A percentile compares a stretch with the other conserved stretches of the same genome.
Conservation (phyloP, 2,329 filamentous ascomycete genomes). For the Neocatenulostroma microsporum region DNA sequence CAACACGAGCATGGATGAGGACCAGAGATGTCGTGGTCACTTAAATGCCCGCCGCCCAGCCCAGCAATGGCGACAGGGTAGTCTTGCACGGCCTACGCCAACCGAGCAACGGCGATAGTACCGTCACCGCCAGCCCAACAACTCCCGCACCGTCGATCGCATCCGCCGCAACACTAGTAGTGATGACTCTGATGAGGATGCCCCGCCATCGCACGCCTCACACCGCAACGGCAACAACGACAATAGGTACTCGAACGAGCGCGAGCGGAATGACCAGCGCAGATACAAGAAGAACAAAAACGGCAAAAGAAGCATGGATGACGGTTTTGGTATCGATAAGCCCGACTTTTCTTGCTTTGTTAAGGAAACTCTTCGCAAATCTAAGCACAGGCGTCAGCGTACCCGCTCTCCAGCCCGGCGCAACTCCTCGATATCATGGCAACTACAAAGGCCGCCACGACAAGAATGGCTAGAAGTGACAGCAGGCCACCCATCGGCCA, state of each 20-base stretch:
- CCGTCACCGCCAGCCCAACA: slow-evolving; percentile 6
- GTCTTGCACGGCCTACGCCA: background rate
- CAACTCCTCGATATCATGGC: too few species aligned
- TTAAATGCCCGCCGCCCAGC: slow-evolving; percentile 5
- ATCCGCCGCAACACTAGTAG: background rate
- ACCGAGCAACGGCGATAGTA: slow-evolving; percentile 12
- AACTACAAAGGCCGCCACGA: too few species aligned
- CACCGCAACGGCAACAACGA: background rate
- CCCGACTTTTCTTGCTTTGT: slow-evolving; percentile 29
- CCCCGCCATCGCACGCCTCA: background rate
- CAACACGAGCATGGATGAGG: slow-evolving; percentile 7
- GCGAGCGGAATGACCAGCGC: slow-evolving; percentile 29
- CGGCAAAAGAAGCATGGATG: slow-evolving; percentile 17
- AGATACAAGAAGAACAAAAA: slow-evolving; percentile 28
- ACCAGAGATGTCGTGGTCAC: slow-evolving; percentile 7
- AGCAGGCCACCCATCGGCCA: too few species aligned
- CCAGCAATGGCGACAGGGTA: slow-evolving; percentile 14
- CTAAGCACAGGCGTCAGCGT: too few species aligned
- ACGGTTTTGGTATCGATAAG: slow-evolving; percentile 11
- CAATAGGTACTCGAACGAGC: slow-evolving; percentile 25
- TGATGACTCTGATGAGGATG: too few species aligned
- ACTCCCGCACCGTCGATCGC: slow-evolving; percentile 1
- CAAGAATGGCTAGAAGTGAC: too few species aligned
- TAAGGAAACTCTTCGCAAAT: too few species aligned
- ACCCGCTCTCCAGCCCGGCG: too few species aligned